A percentile compares a stretch with the other conserved stretches of the same genome.
These are phyloP conservation scores for Gymnopilus junonius DNA, from an alignment of 768 basidiomycete species.

Conservation along the genomic window DNA sequence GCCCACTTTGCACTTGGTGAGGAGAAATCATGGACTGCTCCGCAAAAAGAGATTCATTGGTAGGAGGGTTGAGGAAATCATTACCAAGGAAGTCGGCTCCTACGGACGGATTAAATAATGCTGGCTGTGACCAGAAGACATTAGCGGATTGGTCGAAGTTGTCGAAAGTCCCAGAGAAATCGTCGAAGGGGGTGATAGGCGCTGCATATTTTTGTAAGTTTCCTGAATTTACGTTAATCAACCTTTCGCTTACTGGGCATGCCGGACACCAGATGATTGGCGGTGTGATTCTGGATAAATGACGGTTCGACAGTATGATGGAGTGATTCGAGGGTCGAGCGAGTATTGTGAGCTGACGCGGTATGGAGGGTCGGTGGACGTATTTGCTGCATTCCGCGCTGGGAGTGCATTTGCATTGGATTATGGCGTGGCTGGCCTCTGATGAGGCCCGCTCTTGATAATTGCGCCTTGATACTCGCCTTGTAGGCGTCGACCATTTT, in stretches of 20 bases:
- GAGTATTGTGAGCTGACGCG: slow-evolving; percentile 17
- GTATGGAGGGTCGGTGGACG: slow-evolving; percentile 8
- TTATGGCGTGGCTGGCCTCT: slow-evolving; percentile 79
- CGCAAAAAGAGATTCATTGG: slow-evolving; percentile 7
- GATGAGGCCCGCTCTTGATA: slow-evolving; percentile 78
- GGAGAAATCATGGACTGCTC: slow-evolving; percentile 10
- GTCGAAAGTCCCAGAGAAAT: slow-evolving; percentile 31
- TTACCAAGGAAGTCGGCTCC: slow-evolving; percentile 16
- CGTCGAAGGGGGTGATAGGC: slow-evolving; percentile 42
- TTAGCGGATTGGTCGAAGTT: slow-evolving; percentile 25
- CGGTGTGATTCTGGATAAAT: slow-evolving; percentile 26
- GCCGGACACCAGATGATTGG: slow-evolving; percentile 39
- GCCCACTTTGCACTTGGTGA: slow-evolving; percentile 42
- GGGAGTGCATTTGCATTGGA: slow-evolving; percentile 42
- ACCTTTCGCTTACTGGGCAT: slow-evolving; percentile 46
- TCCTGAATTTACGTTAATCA: background rate
- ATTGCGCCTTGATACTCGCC: slow-evolving; percentile 80
- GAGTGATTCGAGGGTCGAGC: slow-evolving; percentile 27
- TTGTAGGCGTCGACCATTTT: slow-evolving; percentile 82
- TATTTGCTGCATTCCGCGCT: slow-evolving; percentile 18
- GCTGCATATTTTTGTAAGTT: slow-evolving; percentile 34
- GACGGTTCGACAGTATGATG: slow-evolving; percentile 24
- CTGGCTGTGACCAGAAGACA: slow-evolving; percentile 28
- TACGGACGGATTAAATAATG: slow-evolving; percentile 26
- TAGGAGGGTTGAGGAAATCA: slow-evolving; percentile 20